These are phyloP conservation scores for Penicillium sp. DNA, from an alignment of 2,329 filamentous ascomycete species.

Conservation along the genomic window DNA sequence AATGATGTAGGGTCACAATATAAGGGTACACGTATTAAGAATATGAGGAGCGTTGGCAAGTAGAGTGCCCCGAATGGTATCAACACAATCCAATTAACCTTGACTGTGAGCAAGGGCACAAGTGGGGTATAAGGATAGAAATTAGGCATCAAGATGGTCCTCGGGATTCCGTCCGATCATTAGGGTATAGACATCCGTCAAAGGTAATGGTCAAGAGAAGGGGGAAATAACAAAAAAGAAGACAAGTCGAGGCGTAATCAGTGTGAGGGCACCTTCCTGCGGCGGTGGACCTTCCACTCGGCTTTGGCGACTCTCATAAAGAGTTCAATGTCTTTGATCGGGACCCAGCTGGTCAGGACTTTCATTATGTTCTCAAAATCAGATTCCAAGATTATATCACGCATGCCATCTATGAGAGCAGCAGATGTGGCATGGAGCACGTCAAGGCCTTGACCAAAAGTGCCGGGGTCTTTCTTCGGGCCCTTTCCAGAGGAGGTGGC, in stretches of 20 bases:
- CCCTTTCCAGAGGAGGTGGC: constrained; percentile 30
- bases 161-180: constrained; percentile 22
- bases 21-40: constrained; percentile 9
- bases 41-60: background rate
- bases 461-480: constrained; percentile 32
- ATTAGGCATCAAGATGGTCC: constrained; percentile 23
- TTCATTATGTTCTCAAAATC: constrained; percentile 99
- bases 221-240: background rate
- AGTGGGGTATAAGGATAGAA: constrained; percentile 21
- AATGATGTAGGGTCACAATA: background rate
- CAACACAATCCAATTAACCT: constrained; percentile 5
- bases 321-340: constrained; percentile 89
- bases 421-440: constrained; percentile 88
- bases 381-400: constrained; percentile 84
- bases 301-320: constrained; percentile 87
- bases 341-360: constrained; percentile 89
- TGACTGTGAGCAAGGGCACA: background rate
- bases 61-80: background rate
- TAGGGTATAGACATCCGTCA: constrained; percentile 27
- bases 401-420: constrained; percentile 86
- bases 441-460: constrained; percentile 72
- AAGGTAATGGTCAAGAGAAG: constrained; percentile 13
- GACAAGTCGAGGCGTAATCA: constrained; percentile 1
- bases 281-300: constrained; percentile 75
- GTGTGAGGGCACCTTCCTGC: constrained; percentile 43